Base-by-base conservation (phyloP, 768 basidiomycete genomes). In the Mycena latifolia region DNA sequence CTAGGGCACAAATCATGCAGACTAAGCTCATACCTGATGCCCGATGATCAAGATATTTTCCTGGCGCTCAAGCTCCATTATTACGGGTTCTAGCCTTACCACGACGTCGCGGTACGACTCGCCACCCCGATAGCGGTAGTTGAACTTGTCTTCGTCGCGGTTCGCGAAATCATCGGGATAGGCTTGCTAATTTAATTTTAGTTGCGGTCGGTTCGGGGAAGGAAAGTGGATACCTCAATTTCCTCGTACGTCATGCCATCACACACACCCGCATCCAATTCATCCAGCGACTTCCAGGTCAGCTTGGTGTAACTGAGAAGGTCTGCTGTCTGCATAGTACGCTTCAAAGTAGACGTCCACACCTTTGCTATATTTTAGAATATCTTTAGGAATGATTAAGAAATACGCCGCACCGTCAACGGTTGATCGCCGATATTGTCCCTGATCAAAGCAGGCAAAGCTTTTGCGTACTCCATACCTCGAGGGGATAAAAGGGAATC, bases 181-280 rank as follows among this genome's bases (percentile, higher is more conserved):
- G 67, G 90, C 87, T 85, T 90, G 89, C 95, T 97, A 69, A 2
- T 64, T 63, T 2, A 29, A 28, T 1, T 35, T 63, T 28, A 59
- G 33, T 33, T 56, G 8, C 27, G 24, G 51, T 14, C 55, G 22
- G 17, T 0, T 8, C 29, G 46, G 29, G 25, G 25, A 33, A 54
- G n/a, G 25, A 41, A 33, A 81, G 6, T 35, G 6, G 33, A 37
- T 61, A 94, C 96, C 85, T 96, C 96, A 63, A 99, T 99, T 84
- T 99, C 97, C 81, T 95, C 92, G 72, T 99, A 99, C 5, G 98
- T 99, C 98, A 99, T 99, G 18, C 92, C 98, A 78, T 99, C 98
- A 74, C 98, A 99, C 35, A 99, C 98, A 27, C 98, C 98, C 10
- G 98, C 98, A 77, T 99, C 98, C 27, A 99, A 84, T 78, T 99